These are phyloP conservation scores for Multifurca ochricompacta DNA, from an alignment of 768 basidiomycete genomes.

Conservation along the genomic window DNA sequence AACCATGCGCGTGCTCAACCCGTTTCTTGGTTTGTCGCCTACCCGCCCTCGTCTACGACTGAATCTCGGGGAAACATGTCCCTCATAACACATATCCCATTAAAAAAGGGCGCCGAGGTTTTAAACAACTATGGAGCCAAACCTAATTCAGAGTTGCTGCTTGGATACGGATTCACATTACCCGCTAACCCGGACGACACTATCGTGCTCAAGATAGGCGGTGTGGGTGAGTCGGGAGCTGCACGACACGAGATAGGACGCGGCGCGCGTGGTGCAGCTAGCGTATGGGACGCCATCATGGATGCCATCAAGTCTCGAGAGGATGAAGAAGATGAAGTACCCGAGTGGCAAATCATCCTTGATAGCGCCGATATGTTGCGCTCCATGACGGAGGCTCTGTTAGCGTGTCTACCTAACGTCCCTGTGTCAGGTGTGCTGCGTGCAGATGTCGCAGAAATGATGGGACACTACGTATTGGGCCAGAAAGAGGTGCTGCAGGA, in stretches of 20 bases:
- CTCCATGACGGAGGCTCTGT: constrained; percentile 54
- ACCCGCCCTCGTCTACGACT: constrained; percentile 9
- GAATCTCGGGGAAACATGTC: constrained; percentile 38
- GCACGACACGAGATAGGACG: constrained; percentile 60
- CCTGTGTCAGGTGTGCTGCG: constrained; percentile 31
- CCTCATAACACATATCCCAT: constrained; percentile 46
- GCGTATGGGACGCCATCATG: constrained; percentile 51
- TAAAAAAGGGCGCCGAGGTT: constrained; percentile 45
- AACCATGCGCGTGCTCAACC: constrained; percentile 79
- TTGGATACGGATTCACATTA: constrained; percentile 88
- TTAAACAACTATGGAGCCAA: constrained; percentile 93
- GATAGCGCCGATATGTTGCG: constrained; percentile 58
- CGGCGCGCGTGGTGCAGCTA: constrained; percentile 43
- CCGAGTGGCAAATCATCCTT: constrained; percentile 47
- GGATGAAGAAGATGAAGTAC: constrained; percentile 25
- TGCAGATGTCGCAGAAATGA: constrained; percentile 55
- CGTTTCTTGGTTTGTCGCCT: constrained; percentile 70
- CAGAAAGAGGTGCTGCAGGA: constrained; percentile 27
- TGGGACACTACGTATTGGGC: constrained; percentile 53
- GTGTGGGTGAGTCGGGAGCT: constrained; percentile 26
- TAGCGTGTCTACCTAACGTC: constrained; percentile 40
- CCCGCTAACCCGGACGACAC: constrained; percentile 79
- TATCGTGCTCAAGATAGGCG: constrained; percentile 70
- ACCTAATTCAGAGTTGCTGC: constrained; percentile 80
- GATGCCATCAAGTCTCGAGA: constrained; percentile 26